Conservation (phyloP, 2,329 filamentous ascomycete species). For the Alternaria sp. region DNA sequence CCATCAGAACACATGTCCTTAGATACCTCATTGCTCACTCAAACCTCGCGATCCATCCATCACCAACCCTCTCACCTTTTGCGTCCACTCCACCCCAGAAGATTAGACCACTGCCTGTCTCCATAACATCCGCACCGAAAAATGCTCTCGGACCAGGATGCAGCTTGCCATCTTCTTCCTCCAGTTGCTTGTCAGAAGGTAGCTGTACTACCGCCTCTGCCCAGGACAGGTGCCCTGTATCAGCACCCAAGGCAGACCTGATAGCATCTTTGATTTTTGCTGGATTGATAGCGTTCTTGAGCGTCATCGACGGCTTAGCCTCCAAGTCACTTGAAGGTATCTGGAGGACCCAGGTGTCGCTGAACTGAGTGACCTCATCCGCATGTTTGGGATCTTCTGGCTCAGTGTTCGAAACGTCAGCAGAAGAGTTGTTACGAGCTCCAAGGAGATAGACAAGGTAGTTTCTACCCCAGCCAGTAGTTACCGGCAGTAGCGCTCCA, state of each 20-base stretch:
- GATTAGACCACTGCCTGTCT: conserved; percentile 47
- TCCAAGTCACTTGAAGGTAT: conserved; percentile 49
- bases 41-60: conserved; percentile 55
- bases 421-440: conserved; percentile 19
- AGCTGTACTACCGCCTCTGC: conserved; percentile 53
- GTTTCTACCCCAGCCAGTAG: conserved; percentile 55
- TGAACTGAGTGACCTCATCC: conserved; percentile 42
- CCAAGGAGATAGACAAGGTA: conserved; percentile 57
- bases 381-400: conserved; percentile 18
- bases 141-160: conserved; percentile 55
- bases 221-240: conserved; percentile 54
- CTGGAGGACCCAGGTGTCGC: conserved; percentile 57
- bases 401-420: background rate
- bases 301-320: conserved; percentile 28
- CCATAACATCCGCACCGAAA: conserved; percentile 53
- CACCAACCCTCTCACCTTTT: conserved; percentile 53
- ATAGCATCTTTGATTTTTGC: conserved; percentile 56
- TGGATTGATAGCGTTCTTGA: conserved; percentile 50
- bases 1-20: background rate
- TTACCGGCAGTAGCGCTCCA: conserved; percentile 52
- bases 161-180: conserved; percentile 51
- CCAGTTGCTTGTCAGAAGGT: conserved; percentile 41
- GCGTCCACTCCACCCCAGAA: conserved; percentile 56
- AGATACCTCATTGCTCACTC: conserved; percentile 24
- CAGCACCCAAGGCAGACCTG: conserved; percentile 51